A percentile compares a stretch with the other conserved stretches of the same genome.
phyloP scores from a whole-genome alignment of 495 filamentous ascomycete species.

The Cenococcum geophilum region DNA sequence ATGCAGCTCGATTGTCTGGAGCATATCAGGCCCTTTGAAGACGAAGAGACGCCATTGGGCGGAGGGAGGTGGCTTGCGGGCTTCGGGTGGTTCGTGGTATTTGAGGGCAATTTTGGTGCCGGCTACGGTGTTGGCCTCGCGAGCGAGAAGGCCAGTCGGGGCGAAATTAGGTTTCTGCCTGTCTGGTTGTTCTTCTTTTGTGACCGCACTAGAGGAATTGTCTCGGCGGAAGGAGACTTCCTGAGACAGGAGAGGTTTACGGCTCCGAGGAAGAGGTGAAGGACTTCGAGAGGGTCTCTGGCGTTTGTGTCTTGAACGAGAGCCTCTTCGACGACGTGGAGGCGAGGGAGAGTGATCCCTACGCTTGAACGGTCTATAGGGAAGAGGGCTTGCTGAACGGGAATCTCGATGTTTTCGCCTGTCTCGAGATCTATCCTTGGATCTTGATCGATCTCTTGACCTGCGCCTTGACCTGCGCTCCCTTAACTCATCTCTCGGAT shows the following conservation, averaged over 20 bases:
- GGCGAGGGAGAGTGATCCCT: constrained; percentile 10
- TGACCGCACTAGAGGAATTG: constrained; percentile 4
- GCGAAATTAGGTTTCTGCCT: constrained; percentile 76
- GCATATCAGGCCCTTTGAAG: constrained; percentile 75
- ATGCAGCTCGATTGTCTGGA: constrained; percentile 72
- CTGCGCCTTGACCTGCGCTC: constrained; percentile 5
- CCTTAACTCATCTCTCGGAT: constrained; percentile 5
- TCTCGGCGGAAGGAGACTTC: constrained; percentile 34
- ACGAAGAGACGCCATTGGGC: constrained; percentile 85
- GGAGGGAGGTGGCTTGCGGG: constrained; percentile 73
- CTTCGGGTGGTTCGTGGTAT: constrained; percentile 92
- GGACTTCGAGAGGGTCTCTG: constrained; percentile 5
- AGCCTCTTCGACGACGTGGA: neutral
- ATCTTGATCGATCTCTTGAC: constrained; percentile 3
- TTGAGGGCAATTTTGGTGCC: constrained; percentile 72
- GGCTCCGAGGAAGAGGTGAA: constrained; percentile 24
- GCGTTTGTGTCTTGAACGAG: constrained; percentile 16
- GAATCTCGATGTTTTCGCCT: constrained; percentile 11
- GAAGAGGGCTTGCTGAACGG: constrained; percentile 8
- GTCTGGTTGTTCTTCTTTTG: neutral
- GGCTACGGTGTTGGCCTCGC: constrained; percentile 75
- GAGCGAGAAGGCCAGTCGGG: constrained; percentile 73
- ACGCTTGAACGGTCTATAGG: constrained; percentile 13
- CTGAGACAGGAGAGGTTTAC: constrained; percentile 37
- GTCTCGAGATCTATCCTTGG: constrained; percentile 13